A percentile compares a stretch with the other conserved stretches of the same genome.
Evolutionary conservation across 1,284 basidiomycete genomes (phyloP).

Genomic region (Microbotryum silenes-acaulis): DNA sequence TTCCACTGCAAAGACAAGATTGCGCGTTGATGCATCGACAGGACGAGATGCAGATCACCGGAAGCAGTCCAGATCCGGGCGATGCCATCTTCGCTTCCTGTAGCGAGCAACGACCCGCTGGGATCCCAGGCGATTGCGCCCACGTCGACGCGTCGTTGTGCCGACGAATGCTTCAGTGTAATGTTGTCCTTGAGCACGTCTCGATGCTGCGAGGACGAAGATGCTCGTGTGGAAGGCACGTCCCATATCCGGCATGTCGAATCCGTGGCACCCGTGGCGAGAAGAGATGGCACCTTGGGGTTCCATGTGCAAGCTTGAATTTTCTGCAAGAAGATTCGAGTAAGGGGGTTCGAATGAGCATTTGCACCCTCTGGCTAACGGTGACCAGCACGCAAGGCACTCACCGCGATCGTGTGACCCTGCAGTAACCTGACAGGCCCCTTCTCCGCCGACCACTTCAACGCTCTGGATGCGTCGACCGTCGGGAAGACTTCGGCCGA

Average conservation of each 20-base stretch:
- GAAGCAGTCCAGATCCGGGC: constrained; percentile 51
- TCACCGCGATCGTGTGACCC: constrained; percentile 31
- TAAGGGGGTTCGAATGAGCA: constrained; percentile 34
- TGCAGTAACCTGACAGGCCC: constrained; percentile 19
- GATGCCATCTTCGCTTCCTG: constrained; percentile 52
- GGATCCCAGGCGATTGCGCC: constrained; percentile 70
- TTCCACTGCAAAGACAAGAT: constrained; percentile 34
- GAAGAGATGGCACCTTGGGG: constrained; percentile 52
- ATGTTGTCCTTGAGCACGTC: constrained; percentile 48
- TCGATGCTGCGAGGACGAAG: constrained; percentile 33
- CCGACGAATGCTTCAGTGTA: constrained; percentile 47
- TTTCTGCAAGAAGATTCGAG: constrained; percentile 47
- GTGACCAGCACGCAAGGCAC: not conserved
- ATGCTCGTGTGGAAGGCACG: constrained; percentile 45
- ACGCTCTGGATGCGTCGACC: not conserved
- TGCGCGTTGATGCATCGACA: constrained; percentile 36
- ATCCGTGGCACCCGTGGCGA: constrained; percentile 74
- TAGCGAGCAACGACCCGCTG: constrained; percentile 46
- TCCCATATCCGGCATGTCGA: constrained; percentile 67
- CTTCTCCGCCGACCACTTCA: too few species aligned
- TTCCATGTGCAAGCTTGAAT: constrained; percentile 76
- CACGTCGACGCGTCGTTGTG: constrained; percentile 57
- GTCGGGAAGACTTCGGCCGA: not conserved
- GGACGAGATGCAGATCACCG: constrained; percentile 35
- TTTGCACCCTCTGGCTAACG: constrained; percentile 40